Evolutionary conservation across 345 rosid species (phyloP).

Genomic region (Linum trigynum): DNA sequence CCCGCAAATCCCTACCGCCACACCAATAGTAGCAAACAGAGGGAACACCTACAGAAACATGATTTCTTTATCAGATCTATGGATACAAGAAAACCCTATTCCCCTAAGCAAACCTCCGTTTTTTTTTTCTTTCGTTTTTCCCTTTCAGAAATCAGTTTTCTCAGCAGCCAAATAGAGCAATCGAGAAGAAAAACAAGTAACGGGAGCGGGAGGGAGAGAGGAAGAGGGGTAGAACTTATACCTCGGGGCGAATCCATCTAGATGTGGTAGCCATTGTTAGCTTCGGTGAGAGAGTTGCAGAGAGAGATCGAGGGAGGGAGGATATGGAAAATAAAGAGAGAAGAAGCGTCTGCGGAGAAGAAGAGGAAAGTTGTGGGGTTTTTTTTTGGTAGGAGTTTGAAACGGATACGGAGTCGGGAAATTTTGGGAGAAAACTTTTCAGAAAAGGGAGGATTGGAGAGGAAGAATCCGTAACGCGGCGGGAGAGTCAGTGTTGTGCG

Average conservation of each 20-base stretch:
- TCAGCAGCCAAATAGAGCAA: background rate
- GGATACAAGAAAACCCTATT: too few species aligned
- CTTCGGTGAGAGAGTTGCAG: too few species aligned
- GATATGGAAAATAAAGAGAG: background rate
- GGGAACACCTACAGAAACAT: conserved; percentile 31
- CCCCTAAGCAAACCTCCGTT: too few species aligned
- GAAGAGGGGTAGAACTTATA: background rate
- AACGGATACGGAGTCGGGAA: too few species aligned
- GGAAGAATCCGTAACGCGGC: too few species aligned
- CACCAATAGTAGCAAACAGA: conserved; percentile 42
- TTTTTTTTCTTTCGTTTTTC: too few species aligned
- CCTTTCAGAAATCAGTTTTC: background rate
- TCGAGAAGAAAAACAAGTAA: too few species aligned
- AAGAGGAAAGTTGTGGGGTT: background rate
- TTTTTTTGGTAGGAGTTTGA: too few species aligned
- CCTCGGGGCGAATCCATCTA: conserved; percentile 30
- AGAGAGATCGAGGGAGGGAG: background rate
- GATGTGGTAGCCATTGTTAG: conserved; percentile 10
- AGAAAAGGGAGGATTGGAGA: too few species aligned
- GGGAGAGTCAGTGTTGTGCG: too few species aligned
- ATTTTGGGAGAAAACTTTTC: too few species aligned
- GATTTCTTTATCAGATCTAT: background rate
- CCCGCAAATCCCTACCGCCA: conserved; percentile 49
- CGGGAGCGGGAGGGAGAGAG: background rate
- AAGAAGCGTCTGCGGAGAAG: background rate